A percentile compares a stretch with the other conserved stretches of the same genome.
Conservation (phyloP, 2,329 filamentous ascomycete species). For the Fusarium subtropicale region DNA sequence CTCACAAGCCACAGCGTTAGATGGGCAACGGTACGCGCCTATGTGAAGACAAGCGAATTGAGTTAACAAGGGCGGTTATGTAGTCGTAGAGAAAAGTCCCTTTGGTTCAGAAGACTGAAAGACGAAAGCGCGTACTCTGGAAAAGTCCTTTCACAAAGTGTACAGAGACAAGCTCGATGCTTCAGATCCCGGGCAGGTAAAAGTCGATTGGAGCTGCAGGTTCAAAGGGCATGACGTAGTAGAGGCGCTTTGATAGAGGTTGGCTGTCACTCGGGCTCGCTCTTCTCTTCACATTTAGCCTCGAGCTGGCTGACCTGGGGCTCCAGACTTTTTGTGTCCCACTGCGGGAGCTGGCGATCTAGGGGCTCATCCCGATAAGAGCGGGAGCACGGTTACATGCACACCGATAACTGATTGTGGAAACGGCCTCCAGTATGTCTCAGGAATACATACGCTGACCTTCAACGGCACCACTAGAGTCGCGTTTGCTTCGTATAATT, state of each 20-base stretch:
- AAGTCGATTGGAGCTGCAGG: constrained; percentile 18
- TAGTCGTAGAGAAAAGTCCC: constrained; percentile 8
- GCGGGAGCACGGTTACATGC: constrained; percentile 35
- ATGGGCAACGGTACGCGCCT: constrained; percentile 19
- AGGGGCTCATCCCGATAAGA: constrained; percentile 28
- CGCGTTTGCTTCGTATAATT: constrained; percentile 1
- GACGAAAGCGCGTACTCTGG: not conserved
- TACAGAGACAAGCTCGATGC: not conserved
- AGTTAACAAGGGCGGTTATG: not conserved
- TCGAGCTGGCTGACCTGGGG: constrained; percentile 30
- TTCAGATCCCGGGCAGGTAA: constrained; percentile 3
- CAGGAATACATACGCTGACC: not conserved
- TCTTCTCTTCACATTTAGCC: constrained; percentile 12
- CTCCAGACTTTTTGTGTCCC: constrained; percentile 40
- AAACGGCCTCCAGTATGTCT: not conserved
- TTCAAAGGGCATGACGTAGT: constrained; percentile 35
- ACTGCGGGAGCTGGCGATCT: constrained; percentile 29
- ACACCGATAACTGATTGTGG: constrained; percentile 42
- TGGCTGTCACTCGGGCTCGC: constrained; percentile 15
- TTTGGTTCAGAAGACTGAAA: constrained; percentile 14
- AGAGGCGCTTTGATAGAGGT: constrained; percentile 32
- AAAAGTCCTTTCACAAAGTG: not conserved
- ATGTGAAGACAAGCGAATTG: constrained; percentile 17
- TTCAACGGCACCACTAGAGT: constrained; percentile 13
- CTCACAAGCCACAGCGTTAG: constrained; percentile 39